Percentiles rank a stretch among this genome's conserved stretches.
Conservation (phyloP, 345 rosid genomes). For the Sonneratia caseolaris region DNA sequence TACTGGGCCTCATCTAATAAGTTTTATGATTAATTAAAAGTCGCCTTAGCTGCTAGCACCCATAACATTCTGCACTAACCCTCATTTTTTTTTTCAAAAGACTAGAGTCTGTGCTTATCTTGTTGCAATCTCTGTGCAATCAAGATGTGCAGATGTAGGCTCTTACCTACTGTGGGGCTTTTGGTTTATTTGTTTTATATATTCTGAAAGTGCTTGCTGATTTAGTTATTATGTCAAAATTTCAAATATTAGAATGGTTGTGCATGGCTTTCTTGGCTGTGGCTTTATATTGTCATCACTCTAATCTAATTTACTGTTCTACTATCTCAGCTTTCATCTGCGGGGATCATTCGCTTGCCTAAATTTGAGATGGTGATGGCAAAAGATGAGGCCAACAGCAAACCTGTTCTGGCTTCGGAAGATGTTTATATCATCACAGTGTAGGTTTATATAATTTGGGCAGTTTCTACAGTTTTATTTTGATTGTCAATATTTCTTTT, state of each 20-base stretch:
- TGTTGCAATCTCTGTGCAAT: not conserved
- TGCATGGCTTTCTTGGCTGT: not conserved
- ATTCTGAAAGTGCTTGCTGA: not conserved
- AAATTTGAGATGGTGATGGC: constrained; percentile 95
- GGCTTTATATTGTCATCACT: not conserved
- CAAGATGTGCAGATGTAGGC: not conserved
- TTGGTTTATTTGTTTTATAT: not conserved
- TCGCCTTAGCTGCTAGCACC: not conserved
- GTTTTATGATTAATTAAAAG: not conserved
- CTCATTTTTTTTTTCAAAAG: not conserved
- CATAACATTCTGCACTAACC: not conserved
- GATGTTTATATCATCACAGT: constrained; percentile 76
- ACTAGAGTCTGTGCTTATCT: not conserved
- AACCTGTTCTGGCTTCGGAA: constrained; percentile 85
- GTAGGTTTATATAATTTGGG: constrained; percentile 31
- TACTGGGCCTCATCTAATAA: not conserved
- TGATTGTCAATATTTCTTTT: not conserved
- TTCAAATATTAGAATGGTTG: not conserved
- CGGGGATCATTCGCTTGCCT: constrained; percentile 82
- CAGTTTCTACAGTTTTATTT: not conserved
- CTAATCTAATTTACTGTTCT: constrained; percentile 16
- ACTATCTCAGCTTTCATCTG: constrained; percentile 73
- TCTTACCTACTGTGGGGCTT: not conserved
- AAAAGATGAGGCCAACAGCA: constrained; percentile 66
- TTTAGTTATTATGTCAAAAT: not conserved